Evolutionary conservation across 768 basidiomycete species (phyloP).

Genomic region (Boletus edulis): DNA sequence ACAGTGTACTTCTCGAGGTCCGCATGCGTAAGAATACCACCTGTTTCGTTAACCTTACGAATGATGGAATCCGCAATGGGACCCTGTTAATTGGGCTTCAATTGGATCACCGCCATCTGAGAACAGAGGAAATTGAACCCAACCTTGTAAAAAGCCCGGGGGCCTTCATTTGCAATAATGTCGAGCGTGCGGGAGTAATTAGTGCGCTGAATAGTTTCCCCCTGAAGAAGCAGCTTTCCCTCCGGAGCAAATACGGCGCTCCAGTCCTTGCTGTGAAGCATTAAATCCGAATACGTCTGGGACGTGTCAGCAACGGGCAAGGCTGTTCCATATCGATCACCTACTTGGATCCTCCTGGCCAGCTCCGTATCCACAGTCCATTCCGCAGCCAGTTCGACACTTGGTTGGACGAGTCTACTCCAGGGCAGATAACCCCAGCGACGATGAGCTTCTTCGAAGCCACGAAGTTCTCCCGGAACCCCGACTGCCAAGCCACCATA

Average conservation of each 20-base stretch:
- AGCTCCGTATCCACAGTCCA: constrained; percentile 83
- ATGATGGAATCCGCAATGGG: constrained; percentile 79
- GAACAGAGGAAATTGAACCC: constrained; percentile 14
- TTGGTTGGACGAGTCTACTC: constrained; percentile 74
- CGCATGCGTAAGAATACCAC: constrained; percentile 74
- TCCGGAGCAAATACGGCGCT: constrained; percentile 76
- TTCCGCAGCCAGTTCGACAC: constrained; percentile 67
- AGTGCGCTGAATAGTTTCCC: constrained; percentile 67
- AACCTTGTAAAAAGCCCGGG: constrained; percentile 81
- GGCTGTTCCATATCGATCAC: constrained; percentile 17
- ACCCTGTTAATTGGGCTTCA: constrained; percentile 46
- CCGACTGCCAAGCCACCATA: constrained; percentile 86
- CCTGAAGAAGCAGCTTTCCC: constrained; percentile 68
- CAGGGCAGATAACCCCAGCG: constrained; percentile 84
- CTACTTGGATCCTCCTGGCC: constrained; percentile 65
- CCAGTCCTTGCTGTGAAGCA: constrained; percentile 75
- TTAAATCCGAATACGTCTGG: constrained; percentile 49
- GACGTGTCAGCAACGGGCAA: background rate
- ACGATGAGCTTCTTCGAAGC: constrained; percentile 78
- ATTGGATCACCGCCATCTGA: constrained; percentile 6
- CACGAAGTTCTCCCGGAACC: constrained; percentile 88
- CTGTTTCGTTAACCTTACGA: constrained; percentile 62
- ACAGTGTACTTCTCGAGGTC: constrained; percentile 75
- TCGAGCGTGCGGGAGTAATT: constrained; percentile 79
- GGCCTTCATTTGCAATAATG: constrained; percentile 70